Base-by-base conservation (phyloP, 352 stramenopile species). In the Phytophthora chlamydospora region DNA sequence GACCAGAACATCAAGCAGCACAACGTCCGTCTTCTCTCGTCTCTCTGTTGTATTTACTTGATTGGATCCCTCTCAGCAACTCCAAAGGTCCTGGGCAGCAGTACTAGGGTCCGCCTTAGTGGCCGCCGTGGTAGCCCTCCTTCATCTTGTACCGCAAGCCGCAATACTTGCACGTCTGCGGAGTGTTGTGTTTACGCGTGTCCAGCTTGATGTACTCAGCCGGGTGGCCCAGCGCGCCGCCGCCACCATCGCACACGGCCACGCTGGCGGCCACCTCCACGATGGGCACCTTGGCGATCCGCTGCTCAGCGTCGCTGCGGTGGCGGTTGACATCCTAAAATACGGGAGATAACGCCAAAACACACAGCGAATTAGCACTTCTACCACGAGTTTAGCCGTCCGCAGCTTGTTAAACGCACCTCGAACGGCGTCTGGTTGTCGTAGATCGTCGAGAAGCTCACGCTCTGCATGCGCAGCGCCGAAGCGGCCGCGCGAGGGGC, bases 171-270 rank as follows among this genome's bases (percentile, higher is more conserved):
- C 93, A 98, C 27, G 80, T 89, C 66, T 90, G 74, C 39, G 86
- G 71, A 10, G 65, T 61, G 62, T 90, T 71, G 58, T 86, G 75
- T 65, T 89, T 78, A 32, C 92, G 76, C 48, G 80, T 97, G 77
- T 96, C 83, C 48, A 98, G 76, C 61, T 97, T 82, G 51, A 98
- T 98, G 83, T 96, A 98, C 72, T 99, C 96, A 55, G 99, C 58
- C 36, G 97, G 97, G 83, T 99, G 97, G 46, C 97, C 97, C 32
- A 99, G 79, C 17, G 95, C 90, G 16, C 97, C 97, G 57, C 95
- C 96, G 47, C 97, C 97, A 40, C 97, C 96, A 68, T 99, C 96
- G 64, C 97, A 99, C 59, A 98, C 85, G 3, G 96, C 96, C 42
- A 97, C 82, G 60, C 89, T 76, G 48, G 85, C 80, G 17, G 95